Evolutionary conservation across 2,329 filamentous ascomycete genomes (phyloP).

Genomic region (Orbilia blumenaviensis): DNA sequence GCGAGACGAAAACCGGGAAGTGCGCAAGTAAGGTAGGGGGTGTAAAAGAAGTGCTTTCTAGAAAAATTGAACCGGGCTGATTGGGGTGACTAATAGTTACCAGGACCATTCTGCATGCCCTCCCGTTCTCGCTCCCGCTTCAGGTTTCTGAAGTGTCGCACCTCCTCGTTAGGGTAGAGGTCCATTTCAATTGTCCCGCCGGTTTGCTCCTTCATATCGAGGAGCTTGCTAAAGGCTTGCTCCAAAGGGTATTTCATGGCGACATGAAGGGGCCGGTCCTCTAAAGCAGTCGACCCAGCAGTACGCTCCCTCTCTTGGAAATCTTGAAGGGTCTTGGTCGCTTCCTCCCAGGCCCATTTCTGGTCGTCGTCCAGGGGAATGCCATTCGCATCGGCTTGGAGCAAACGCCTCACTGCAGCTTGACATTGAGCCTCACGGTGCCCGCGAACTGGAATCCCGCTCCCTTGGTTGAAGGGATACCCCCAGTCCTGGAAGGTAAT

Average conservation of each 20-base stretch:
- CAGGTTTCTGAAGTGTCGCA: neutral
- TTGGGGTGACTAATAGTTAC: neutral
- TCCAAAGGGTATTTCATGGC: constrained; percentile 42
- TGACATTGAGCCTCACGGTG: neutral
- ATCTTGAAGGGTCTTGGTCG: neutral
- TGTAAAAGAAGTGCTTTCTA: neutral
- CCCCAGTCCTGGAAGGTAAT: constrained; percentile 27
- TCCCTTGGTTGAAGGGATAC: neutral
- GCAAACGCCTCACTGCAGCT: neutral
- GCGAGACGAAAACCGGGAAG: too few relatives aligned
- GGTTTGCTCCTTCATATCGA: neutral
- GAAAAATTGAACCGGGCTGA: neutral
- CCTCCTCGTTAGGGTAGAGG: neutral
- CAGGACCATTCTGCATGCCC: neutral
- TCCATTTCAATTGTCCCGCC: neutral
- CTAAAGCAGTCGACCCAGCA: constrained; percentile 9
- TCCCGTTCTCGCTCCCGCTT: neutral
- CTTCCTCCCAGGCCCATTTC: constrained; percentile 25
- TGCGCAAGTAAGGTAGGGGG: too few relatives aligned
- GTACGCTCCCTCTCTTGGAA: constrained; percentile 35
- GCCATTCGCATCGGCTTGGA: neutral
- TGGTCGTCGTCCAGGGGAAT: constrained; percentile 38
- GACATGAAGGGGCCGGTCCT: neutral
- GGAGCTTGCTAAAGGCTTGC: constrained; percentile 15
- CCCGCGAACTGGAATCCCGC: neutral